Evolutionary conservation across 345 rosid genomes (phyloP).

Genomic region (Raphanus raphanistrum): DNA sequence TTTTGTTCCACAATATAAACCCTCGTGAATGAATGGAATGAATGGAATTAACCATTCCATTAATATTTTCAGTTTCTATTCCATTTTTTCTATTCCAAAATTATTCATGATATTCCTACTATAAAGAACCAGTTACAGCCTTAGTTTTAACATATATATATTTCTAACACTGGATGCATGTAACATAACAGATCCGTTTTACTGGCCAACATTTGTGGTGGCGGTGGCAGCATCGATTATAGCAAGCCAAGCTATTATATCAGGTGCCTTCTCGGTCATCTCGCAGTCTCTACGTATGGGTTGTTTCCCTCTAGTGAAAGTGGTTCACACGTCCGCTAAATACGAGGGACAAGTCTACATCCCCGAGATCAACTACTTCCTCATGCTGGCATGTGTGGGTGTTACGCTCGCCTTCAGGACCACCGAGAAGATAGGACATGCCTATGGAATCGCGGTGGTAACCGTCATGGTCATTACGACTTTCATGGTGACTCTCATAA

Average conservation of each 20-base stretch:
- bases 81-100: no score
- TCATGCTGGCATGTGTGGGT: conserved; percentile 65
- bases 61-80: background rate
- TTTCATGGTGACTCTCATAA: conserved; percentile 54
- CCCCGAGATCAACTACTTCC: conserved; percentile 75
- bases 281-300: conserved; percentile 62
- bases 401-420: conserved; percentile 54
- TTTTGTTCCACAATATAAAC: no score
- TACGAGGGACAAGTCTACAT: conserved; percentile 87
- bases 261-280: conserved; percentile 65
- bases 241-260: conserved; percentile 89
- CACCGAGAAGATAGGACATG: conserved; percentile 66
- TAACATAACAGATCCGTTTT: conserved; percentile 48
- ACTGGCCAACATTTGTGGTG: conserved; percentile 80
- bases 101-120: background rate
- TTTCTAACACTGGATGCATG: background rate
- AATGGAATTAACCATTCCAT: no score
- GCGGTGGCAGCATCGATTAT: conserved; percentile 77
- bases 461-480: conserved; percentile 69
- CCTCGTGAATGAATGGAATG: no score
- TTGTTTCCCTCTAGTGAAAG: conserved; percentile 80
- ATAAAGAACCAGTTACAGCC: no score
- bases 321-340: conserved; percentile 72
- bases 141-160: background rate
- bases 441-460: conserved; percentile 80